Conservation (phyloP, 345 rosid genomes). For the Ceriops decandra region DNA sequence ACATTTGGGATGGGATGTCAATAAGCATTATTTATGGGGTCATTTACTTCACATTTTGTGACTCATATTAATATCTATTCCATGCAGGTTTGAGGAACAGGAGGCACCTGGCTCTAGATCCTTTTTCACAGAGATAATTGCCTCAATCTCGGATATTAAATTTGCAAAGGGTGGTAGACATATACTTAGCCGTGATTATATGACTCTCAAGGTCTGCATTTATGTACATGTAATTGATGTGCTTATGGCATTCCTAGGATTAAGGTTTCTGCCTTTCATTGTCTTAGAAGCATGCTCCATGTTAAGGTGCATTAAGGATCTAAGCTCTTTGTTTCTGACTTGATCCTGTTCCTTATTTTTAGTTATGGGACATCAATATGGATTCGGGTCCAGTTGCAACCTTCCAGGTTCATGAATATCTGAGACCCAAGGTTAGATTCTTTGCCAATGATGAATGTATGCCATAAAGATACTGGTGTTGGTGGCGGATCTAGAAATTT, state of each 20-base stretch:
- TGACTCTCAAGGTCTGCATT: constrained; percentile 78
- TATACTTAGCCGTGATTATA: constrained; percentile 89
- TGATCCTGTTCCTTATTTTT: constrained; percentile 10
- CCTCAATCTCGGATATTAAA: constrained; percentile 87
- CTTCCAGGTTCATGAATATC: constrained; percentile 89
- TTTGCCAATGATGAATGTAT: neutral
- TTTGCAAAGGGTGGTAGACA: constrained; percentile 78
- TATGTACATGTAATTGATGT: neutral
- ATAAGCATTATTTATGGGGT: neutral
- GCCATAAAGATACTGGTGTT: too few relatives aligned
- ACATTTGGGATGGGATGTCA: neutral
- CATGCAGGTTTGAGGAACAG: constrained; percentile 74
- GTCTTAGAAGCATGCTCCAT: neutral
- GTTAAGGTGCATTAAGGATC: neutral
- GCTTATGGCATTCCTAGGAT: neutral
- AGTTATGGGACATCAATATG: constrained; percentile 94
- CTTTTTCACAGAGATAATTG: constrained; percentile 91
- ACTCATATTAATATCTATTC: neutral
- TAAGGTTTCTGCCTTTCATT: neutral
- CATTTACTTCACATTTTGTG: neutral
- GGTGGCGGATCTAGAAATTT: too few relatives aligned
- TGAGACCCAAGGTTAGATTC: constrained; percentile 63
- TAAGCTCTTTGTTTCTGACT: constrained; percentile 2
- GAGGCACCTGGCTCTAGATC: constrained; percentile 76
- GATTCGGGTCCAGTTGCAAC: constrained; percentile 75